Percentiles rank a stretch among this genome's conserved stretches.
Conservation (phyloP, 805 yeast species). For the Ogataea henricii region DNA sequence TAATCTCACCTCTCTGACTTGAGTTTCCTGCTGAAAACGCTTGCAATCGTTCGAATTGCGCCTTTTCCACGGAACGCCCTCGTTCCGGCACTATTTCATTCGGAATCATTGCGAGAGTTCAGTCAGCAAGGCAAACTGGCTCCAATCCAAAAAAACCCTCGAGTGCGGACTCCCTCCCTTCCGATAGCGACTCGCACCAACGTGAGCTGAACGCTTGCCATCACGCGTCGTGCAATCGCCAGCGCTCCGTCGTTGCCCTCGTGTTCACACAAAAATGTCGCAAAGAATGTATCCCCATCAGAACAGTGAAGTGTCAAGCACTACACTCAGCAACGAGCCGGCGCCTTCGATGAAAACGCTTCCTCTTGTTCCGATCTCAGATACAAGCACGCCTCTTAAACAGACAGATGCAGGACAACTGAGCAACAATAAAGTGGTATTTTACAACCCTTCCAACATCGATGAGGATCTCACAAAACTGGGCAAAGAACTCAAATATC, state of each 20-base stretch:
- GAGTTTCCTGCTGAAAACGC: too few relatives aligned
- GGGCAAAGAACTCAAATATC: conserved; percentile 55
- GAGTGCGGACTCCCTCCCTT: background rate
- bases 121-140: too few relatives aligned
- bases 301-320: conserved; percentile 9
- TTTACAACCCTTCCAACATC: conserved; percentile 18
- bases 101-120: background rate
- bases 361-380: background rate
- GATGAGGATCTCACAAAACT: conserved; percentile 44
- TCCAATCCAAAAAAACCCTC: too few relatives aligned
- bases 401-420: background rate
- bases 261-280: background rate
- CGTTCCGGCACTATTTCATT: background rate
- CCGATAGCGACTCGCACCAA: background rate
- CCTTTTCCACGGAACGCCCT: background rate
- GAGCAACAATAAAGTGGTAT: conserved; percentile 4
- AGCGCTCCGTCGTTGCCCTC: background rate
- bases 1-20: too few relatives aligned
- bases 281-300: background rate
- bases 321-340: conserved; percentile 3
- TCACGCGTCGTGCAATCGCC: too few relatives aligned
- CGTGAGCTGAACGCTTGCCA: too few relatives aligned
- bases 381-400: conserved; percentile 8
- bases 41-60: background rate
- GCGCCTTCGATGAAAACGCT: background rate